Percentiles rank a stretch among this genome's conserved stretches.
Conservation (phyloP, 2,329 filamentous ascomycete species). For the Hymenotorrendiella dingleyae region DNA sequence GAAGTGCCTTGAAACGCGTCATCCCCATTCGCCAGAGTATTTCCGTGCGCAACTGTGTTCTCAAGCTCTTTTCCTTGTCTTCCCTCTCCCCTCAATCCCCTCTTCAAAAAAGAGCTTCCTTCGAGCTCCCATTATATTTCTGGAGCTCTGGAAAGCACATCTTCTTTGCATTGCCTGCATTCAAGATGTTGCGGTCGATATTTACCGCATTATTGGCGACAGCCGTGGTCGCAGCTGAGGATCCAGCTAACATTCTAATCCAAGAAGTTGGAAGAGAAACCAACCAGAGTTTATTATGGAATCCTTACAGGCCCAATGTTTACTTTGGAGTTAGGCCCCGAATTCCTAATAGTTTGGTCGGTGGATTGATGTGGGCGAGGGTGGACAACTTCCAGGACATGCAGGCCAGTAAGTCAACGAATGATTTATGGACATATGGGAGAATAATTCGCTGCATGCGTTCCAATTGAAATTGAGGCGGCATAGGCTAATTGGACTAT, state of each 20-base stretch:
- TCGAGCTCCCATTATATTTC: constrained; percentile 13
- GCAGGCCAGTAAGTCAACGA: constrained; percentile 59
- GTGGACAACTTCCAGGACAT: constrained; percentile 73
- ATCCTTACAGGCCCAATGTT: constrained; percentile 86
- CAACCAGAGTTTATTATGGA: constrained; percentile 91
- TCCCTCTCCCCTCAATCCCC: neutral
- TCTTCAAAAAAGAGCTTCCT: neutral
- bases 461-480: neutral
- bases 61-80: constrained; percentile 9
- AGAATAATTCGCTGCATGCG: too few relatives aligned
- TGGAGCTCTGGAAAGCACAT: constrained; percentile 21
- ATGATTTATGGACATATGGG: neutral
- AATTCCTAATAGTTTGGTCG: constrained; percentile 72
- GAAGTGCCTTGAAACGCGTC: constrained; percentile 12
- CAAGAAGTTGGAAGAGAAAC: constrained; percentile 37
- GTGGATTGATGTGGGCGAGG: constrained; percentile 83
- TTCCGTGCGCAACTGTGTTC: constrained; percentile 25
- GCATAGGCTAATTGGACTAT: constrained; percentile 12
- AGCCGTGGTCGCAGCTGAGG: constrained; percentile 23
- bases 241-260: constrained; percentile 21
- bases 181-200: constrained; percentile 19
- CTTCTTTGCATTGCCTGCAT: constrained; percentile 11
- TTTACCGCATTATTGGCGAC: constrained; percentile 8
- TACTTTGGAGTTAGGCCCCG: constrained; percentile 89
- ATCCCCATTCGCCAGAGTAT: constrained; percentile 13